phyloP scores from a whole-genome alignment of 2,329 filamentous ascomycete species.

The Fusarium camptoceras region DNA sequence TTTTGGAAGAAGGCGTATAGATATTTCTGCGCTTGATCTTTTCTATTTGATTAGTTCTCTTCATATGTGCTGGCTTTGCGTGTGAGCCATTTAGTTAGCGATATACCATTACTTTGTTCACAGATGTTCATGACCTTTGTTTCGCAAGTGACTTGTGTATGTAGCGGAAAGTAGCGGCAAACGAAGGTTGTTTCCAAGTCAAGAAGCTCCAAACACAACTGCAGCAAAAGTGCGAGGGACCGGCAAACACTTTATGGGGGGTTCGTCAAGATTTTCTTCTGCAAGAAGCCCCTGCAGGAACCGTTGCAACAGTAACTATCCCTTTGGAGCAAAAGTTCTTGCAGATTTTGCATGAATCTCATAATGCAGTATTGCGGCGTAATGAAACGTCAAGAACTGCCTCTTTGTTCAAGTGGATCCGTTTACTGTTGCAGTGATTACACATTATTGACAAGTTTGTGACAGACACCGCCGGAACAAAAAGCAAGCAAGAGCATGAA shows the following conservation, averaged over 20 bases:
- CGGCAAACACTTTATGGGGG: neutral
- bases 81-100: neutral
- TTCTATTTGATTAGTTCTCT: neutral
- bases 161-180: neutral
- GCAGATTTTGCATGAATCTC: neutral
- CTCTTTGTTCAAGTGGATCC: neutral
- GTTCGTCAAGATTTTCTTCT: neutral
- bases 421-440: neutral
- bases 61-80: neutral
- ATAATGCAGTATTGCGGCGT: conserved; percentile 10
- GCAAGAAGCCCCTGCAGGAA: neutral
- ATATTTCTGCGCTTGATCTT: conserved; percentile 70
- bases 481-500: neutral
- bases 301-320: neutral
- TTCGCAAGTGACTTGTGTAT: neutral
- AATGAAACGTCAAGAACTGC: conserved; percentile 1
- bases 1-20: conserved; percentile 81
- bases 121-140: neutral
- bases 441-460: neutral
- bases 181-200: neutral
- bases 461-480: neutral
- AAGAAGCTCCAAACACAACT: neutral
- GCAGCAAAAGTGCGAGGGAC: neutral
- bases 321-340: neutral
- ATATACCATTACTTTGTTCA: neutral